These are phyloP conservation scores for Calocera viscosa DNA, from an alignment of 768 basidiomycete species.

Conservation along the genomic window DNA sequence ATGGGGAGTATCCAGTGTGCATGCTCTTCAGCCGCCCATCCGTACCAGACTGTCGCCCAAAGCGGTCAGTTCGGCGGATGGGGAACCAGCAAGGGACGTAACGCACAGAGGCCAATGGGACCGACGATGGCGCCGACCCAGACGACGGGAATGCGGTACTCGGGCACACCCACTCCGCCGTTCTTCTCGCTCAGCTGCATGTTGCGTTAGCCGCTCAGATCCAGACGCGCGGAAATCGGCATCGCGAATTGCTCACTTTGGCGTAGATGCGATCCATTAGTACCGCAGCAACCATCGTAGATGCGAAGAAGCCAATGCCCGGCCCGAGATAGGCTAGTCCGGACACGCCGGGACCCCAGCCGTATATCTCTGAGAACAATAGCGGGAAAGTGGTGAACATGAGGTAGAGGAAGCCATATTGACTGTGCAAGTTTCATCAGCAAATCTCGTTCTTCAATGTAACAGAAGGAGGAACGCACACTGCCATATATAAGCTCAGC, in stretches of 20 bases:
- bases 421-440: not conserved
- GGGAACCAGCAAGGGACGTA: not conserved
- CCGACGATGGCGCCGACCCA: constrained; percentile 58
- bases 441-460: not conserved
- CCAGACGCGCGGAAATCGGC: too few relatives aligned
- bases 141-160: constrained; percentile 64
- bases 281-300: constrained; percentile 39
- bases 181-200: constrained; percentile 24
- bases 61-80: not conserved
- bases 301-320: constrained; percentile 42
- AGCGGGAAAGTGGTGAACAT: constrained; percentile 10
- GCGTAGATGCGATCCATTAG: constrained; percentile 38
- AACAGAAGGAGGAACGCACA: constrained; percentile 34
- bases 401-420: constrained; percentile 10
- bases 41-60: constrained; percentile 54
- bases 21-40: constrained; percentile 63
- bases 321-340: constrained; percentile 46
- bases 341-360: constrained; percentile 38
- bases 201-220: too few relatives aligned
- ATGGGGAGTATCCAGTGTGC: constrained; percentile 70
- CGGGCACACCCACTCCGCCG: constrained; percentile 56
- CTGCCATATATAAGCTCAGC: constrained; percentile 59
- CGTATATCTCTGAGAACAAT: constrained; percentile 24
- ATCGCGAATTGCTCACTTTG: constrained; percentile 26
- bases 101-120: constrained; percentile 41